A percentile compares a stretch with the other conserved stretches of the same genome.
phyloP scores from a whole-genome alignment of 768 basidiomycete genomes.

The Amanita pseudoporphyria region DNA sequence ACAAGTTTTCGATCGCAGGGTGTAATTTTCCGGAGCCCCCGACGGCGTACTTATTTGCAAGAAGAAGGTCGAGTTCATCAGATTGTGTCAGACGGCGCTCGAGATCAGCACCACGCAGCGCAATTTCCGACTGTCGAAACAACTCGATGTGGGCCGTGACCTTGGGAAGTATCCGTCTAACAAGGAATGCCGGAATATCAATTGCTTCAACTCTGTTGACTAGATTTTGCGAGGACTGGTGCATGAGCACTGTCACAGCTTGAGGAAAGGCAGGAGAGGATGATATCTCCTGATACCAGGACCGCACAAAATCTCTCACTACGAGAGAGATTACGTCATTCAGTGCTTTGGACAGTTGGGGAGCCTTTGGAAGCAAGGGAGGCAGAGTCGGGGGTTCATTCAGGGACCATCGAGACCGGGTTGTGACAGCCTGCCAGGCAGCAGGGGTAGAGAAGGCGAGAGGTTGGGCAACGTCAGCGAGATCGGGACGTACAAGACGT shows the following conservation, averaged over 20 bases:
- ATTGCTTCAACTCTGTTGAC: slow-evolving; percentile 44
- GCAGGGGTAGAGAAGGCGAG: slow-evolving; percentile 87
- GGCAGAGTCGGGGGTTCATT: slow-evolving; percentile 58
- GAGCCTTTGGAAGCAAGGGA: slow-evolving; percentile 54
- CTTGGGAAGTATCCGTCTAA: slow-evolving; percentile 81
- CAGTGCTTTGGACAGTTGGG: slow-evolving; percentile 57
- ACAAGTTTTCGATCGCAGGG: slow-evolving; percentile 79
- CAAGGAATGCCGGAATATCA: slow-evolving; percentile 69
- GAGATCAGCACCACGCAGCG: slow-evolving; percentile 71
- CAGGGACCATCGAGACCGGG: slow-evolving; percentile 85
- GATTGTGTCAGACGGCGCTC: slow-evolving; percentile 81
- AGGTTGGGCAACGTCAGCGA: slow-evolving; percentile 57
- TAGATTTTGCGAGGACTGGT: slow-evolving; percentile 51
- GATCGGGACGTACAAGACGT: slow-evolving; percentile 21
- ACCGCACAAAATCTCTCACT: slow-evolving; percentile 78
- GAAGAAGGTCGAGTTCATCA: slow-evolving; percentile 78
- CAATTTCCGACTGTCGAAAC: slow-evolving; percentile 83
- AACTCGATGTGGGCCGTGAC: slow-evolving; percentile 84
- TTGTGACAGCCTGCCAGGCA: slow-evolving; percentile 88
- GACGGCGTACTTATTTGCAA: slow-evolving; percentile 74
- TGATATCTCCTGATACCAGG: slow-evolving; percentile 86
- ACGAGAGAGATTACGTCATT: slow-evolving; percentile 77
- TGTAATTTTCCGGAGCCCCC: slow-evolving; percentile 63
- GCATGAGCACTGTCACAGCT: slow-evolving; percentile 69
- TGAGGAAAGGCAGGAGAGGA: slow-evolving; percentile 82